Conservation (phyloP, 306 rosid genomes). For the Dalbergia oliveri region DNA sequence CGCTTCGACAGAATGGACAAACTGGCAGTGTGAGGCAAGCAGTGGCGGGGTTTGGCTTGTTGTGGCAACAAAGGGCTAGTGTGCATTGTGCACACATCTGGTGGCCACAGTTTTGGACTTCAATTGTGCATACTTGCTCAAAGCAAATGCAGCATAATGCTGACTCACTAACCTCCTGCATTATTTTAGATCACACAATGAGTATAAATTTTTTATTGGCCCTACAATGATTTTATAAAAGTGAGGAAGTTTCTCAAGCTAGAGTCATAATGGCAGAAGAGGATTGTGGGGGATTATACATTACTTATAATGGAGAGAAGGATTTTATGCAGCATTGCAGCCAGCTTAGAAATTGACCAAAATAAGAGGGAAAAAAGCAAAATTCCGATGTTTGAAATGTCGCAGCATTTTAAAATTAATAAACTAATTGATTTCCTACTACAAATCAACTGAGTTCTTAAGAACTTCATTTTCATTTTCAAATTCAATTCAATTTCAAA, state of each 20-base stretch:
- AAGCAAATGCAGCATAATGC: conserved; percentile 96
- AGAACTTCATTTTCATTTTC: neutral
- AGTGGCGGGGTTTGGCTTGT: conserved; percentile 87
- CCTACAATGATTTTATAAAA: conserved; percentile 37
- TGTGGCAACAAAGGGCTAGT: conserved; percentile 93
- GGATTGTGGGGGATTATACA: neutral
- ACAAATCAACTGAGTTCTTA: neutral
- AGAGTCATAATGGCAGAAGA: neutral
- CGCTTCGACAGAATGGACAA: conserved; percentile 95
- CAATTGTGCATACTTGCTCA: conserved; percentile 91
- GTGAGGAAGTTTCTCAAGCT: conserved; percentile 15
- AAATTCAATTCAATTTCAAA: conserved; percentile 2
- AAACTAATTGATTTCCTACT: neutral
- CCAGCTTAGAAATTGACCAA: conserved; percentile 2
- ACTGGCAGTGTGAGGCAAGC: conserved; percentile 78
- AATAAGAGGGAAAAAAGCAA: neutral
- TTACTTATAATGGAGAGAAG: neutral
- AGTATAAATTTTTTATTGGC: conserved; percentile 10
- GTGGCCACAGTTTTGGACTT: conserved; percentile 92
- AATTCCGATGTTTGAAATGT: neutral
- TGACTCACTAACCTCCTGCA: conserved; percentile 93
- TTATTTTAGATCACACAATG: conserved; percentile 37
- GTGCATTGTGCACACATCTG: conserved; percentile 99
- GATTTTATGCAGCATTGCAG: neutral
- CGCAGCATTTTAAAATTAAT: conserved; percentile 12